Conservation (phyloP, 2,329 filamentous ascomycete genomes). For the Microdochium nivale region DNA sequence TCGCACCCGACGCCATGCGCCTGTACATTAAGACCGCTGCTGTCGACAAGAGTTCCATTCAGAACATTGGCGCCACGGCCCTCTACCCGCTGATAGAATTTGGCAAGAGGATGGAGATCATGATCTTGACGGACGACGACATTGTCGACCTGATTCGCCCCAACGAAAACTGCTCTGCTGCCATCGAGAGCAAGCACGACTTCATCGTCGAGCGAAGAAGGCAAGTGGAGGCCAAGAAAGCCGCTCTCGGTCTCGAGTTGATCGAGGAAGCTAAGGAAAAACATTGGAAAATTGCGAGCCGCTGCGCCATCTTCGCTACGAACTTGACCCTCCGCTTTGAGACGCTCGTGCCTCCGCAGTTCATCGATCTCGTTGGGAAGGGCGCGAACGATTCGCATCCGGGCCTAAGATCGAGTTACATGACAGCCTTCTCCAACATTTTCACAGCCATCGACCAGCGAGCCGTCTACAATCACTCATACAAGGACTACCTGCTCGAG, state of each 20-base stretch:
- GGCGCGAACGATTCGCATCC: constrained; percentile 90
- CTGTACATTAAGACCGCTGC: constrained; percentile 84
- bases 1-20: constrained; percentile 80
- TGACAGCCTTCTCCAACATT: constrained; percentile 64
- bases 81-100: constrained; percentile 87
- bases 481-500: constrained; percentile 77
- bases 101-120: constrained; percentile 76
- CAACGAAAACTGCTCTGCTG: constrained; percentile 48
- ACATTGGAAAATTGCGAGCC: constrained; percentile 93
- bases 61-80: constrained; percentile 74
- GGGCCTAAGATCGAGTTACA: constrained; percentile 71
- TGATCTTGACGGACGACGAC: constrained; percentile 70
- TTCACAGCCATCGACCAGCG: constrained; percentile 86
- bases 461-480: constrained; percentile 77
- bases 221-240: constrained; percentile 77
- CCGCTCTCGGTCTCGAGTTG: constrained; percentile 70
- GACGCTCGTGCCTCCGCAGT: constrained; percentile 68
- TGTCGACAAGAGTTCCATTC: constrained; percentile 90
- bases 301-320: constrained; percentile 83
- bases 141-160: constrained; percentile 67
- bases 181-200: constrained; percentile 59
- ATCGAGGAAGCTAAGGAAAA: constrained; percentile 67
- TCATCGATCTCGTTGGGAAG: constrained; percentile 73
- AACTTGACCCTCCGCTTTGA: constrained; percentile 91
- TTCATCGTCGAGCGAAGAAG: constrained; percentile 68